A percentile compares a stretch with the other conserved stretches of the same genome.
phyloP scores from a whole-genome alignment of 345 rosid genomes.

The Rubroshorea leprosula region DNA sequence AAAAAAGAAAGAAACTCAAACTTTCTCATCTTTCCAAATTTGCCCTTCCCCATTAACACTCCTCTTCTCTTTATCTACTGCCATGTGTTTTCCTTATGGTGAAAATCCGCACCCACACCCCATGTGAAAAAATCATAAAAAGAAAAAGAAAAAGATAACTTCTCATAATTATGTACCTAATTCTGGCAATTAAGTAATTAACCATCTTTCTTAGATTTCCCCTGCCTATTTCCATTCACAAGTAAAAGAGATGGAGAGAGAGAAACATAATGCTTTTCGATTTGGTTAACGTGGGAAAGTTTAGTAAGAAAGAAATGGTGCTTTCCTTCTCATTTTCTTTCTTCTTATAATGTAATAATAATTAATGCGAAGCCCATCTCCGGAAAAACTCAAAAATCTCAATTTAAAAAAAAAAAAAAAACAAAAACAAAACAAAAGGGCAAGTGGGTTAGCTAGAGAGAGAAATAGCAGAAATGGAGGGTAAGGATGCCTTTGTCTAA shows the following conservation, averaged over 20 bases:
- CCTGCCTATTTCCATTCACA: slow-evolving; percentile 31
- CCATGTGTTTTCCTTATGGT: slow-evolving; percentile 12
- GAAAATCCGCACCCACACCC: no score
- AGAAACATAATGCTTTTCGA: slow-evolving; percentile 48
- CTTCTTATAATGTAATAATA: background rate
- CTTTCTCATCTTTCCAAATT: background rate
- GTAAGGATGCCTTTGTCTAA: background rate
- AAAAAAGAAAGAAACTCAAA: no score
- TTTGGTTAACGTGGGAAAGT: slow-evolving; percentile 69
- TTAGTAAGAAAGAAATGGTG: slow-evolving; percentile 44
- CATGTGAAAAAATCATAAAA: slow-evolving; percentile 10
- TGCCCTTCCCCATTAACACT: slow-evolving; percentile 14
- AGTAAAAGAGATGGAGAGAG: slow-evolving; percentile 1
- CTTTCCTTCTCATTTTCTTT: slow-evolving; percentile 21
- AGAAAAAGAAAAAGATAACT: background rate
- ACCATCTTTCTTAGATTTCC: slow-evolving; percentile 17
- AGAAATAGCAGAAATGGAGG: no score
- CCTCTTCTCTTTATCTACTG: slow-evolving; percentile 3
- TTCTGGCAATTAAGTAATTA: slow-evolving; percentile 34
- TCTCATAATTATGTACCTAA: slow-evolving; percentile 24
- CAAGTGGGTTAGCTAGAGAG: background rate
- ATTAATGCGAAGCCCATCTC: background rate
- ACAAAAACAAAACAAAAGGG: no score
- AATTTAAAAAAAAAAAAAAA: no score
- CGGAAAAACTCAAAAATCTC: background rate